These are phyloP conservation scores for Exophiala sp. DNA, from an alignment of 2,329 filamentous ascomycete genomes.

Conservation along the genomic window DNA sequence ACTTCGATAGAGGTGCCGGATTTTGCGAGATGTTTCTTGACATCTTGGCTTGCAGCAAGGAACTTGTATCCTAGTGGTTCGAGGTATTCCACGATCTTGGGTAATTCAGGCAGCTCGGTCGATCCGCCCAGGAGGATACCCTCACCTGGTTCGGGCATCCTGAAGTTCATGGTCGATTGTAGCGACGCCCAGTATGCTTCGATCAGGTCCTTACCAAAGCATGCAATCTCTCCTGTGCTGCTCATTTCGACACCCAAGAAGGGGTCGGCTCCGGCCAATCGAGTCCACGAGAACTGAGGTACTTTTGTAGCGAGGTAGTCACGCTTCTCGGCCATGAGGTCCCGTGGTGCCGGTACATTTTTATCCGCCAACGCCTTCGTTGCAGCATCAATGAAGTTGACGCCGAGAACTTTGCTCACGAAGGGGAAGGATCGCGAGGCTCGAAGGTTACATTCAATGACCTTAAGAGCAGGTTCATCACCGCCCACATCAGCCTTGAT, in stretches of 20 bases:
- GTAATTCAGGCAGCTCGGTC: conserved; percentile 65
- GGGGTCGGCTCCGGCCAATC: conserved; percentile 92
- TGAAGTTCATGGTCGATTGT: conserved; percentile 99
- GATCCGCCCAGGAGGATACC: conserved; percentile 94
- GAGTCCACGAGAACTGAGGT: conserved; percentile 98
- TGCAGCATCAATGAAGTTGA: conserved; percentile 94
- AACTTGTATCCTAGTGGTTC: conserved; percentile 91
- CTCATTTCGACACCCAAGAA: conserved; percentile 98
- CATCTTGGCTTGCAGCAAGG: conserved; percentile 74
- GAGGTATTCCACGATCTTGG: conserved; percentile 79
- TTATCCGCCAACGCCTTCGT: conserved; percentile 87
- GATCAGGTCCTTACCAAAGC: conserved; percentile 92
- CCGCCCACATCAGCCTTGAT: conserved; percentile 73
- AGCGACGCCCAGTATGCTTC: conserved; percentile 97
- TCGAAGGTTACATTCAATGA: conserved; percentile 97
- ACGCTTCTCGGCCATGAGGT: conserved; percentile 84
- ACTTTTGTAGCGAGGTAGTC: conserved; percentile 97
- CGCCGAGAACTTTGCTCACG: conserved; percentile 92
- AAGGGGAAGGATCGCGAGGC: conserved; percentile 98
- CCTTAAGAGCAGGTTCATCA: conserved; percentile 76
- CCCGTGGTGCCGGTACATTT: conserved; percentile 76
- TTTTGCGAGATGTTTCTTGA: conserved; percentile 77
- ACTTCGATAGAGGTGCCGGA: conserved; percentile 63
- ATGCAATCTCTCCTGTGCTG: conserved; percentile 95
- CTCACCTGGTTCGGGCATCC: conserved; percentile 88